A percentile compares a stretch with the other conserved stretches of the same genome.
Conservation (phyloP, 257 asterid species). For the Nyctanthes arbortristis region DNA sequence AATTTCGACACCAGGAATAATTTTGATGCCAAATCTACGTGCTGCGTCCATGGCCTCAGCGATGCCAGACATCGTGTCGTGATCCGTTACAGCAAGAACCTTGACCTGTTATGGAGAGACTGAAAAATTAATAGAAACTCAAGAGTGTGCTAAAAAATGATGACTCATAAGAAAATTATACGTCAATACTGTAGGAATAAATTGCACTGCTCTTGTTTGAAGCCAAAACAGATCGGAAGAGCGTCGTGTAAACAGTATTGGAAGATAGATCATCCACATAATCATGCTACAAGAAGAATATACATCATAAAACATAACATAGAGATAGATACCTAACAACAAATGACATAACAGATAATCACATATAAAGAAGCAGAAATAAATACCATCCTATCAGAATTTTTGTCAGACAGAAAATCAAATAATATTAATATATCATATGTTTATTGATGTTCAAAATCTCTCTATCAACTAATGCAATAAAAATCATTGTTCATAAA, state of each 20-base stretch:
- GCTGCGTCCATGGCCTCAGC: conserved; percentile 96
- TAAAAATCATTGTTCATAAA: neutral
- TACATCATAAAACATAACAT: neutral
- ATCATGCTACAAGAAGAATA: neutral
- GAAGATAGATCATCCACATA: neutral
- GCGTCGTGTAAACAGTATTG: neutral
- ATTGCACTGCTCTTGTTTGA: neutral
- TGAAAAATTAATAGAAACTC: conserved; percentile 26
- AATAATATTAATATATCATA: no score
- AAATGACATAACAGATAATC: neutral
- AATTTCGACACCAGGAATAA: conserved; percentile 92
- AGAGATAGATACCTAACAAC: neutral
- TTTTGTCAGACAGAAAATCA: neutral
- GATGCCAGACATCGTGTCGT: conserved; percentile 88
- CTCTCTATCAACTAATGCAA: neutral
- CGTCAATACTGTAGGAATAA: no score
- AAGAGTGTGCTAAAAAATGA: neutral
- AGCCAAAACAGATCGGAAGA: neutral
- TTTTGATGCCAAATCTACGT: conserved; percentile 78
- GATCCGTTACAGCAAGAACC: conserved; percentile 94
- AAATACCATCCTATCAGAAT: neutral
- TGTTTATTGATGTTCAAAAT: no score
- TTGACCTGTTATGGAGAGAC: conserved; percentile 76
- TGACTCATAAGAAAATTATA: neutral
- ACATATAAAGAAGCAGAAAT: neutral